Evolutionary conservation across 1,284 basidiomycete genomes (phyloP), one percentile per base, ranked within the genome.

Genomic region (Testicularia cyperi): DNA sequence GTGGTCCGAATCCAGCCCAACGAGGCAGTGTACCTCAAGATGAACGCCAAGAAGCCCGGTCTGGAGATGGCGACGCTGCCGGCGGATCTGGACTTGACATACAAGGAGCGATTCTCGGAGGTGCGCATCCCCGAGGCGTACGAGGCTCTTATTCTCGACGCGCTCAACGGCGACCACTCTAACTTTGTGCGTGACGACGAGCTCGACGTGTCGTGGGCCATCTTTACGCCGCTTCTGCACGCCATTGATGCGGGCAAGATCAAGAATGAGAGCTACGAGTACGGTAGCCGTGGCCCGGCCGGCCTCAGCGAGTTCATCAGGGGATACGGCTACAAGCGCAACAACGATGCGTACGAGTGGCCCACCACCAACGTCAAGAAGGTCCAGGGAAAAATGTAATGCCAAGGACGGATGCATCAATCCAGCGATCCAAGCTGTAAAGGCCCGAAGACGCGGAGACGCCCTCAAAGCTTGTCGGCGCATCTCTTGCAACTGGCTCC

Each of bases 131-230:
- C 72, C 14, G 75, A 77, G 38, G 77, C 77, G 8, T 78, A 78
- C 63, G 75, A 78, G 43, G 71, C 73, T 18, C 66, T 78, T 28
- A 72, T 78, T 43, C 56, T 69, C 14, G 75, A 77, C 30, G 76
- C 75, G 10, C 45, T 78, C 40, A 65, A 74, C 32, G 77, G 75
- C 18, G 72, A 77, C 32, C 73, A 78, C 52, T 69, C 72, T 38
- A 75, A 70, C 58, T 78, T 74, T 65, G 77, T 77, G 13, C 70
- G 77, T 15, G 73, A 77, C 48, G 75, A 77, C 41, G 75, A 78
- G 49, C 61, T 78, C 23, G 60, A 68, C 20, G 75, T 70, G 8
- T 69, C 68, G 32, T 78, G 77, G 77, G 58, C 61, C 29, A 74
- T 78, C 51, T 77, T 77, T 38, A 77, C 76, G 8, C 75, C 75